Percentiles rank a stretch among this genome's conserved stretches.
These are phyloP conservation scores for Candida ulmi DNA, from an alignment of 805 yeast genomes.

Conservation along the genomic window DNA sequence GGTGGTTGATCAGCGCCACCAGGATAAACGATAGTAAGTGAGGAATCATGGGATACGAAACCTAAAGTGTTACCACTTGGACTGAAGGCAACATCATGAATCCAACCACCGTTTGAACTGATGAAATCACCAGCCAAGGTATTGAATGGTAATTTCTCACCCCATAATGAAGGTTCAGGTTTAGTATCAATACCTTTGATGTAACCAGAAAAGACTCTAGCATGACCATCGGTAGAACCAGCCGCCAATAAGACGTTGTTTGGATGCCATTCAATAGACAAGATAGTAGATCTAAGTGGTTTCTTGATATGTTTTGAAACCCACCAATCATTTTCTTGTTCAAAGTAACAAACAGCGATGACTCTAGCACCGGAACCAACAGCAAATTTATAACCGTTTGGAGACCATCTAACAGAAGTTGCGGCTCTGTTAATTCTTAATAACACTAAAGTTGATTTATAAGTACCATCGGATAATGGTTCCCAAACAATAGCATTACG, in stretches of 20 bases:
- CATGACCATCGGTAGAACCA: constrained; percentile 93
- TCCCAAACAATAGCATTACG: constrained; percentile 98
- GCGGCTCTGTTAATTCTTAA: constrained; percentile 94
- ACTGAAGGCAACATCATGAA: constrained; percentile 84
- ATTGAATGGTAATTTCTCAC: constrained; percentile 90
- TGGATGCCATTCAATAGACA: constrained; percentile 88
- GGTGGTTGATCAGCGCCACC: constrained; percentile 63
- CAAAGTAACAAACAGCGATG: constrained; percentile 94
- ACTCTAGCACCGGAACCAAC: constrained; percentile 95
- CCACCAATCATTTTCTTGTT: constrained; percentile 99
- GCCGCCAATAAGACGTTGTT: constrained; percentile 82
- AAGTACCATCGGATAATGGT: constrained; percentile 50
- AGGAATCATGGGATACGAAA: constrained; percentile 80
- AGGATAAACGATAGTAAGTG: constrained; percentile 77
- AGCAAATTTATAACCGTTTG: constrained; percentile 91
- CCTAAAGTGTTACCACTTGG: constrained; percentile 76
- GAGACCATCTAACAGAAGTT: constrained; percentile 91
- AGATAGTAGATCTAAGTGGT: constrained; percentile 84
- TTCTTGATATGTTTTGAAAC: constrained; percentile 94
- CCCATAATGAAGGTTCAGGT: constrained; percentile 85
- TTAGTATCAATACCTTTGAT: constrained; percentile 83
- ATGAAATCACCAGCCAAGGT: constrained; percentile 80
- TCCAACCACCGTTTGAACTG: constrained; percentile 76
- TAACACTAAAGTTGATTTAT: constrained; percentile 87
- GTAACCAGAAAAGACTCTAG: constrained; percentile 82